Evolutionary conservation across 805 yeast genomes (phyloP).

Genomic region (Komagataella phaffii): DNA sequence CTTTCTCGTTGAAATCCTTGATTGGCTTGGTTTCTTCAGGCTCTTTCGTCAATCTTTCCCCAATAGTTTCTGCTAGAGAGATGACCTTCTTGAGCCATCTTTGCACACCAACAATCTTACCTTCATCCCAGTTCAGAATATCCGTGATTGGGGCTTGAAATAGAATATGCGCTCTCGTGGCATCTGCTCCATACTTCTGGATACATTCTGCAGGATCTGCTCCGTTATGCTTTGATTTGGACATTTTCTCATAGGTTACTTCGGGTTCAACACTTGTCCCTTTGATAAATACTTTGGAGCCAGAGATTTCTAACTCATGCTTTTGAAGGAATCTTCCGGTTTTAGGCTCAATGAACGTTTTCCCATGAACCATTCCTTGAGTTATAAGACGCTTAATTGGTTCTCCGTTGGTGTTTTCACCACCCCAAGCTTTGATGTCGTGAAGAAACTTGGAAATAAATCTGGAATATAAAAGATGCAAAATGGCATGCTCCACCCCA

Average conservation of each 20-base stretch:
- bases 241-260: slow-evolving; percentile 80
- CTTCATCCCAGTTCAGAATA: slow-evolving; percentile 80
- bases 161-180: slow-evolving; percentile 83
- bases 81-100: slow-evolving; percentile 69
- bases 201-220: slow-evolving; percentile 81
- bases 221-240: slow-evolving; percentile 91
- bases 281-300: slow-evolving; percentile 28
- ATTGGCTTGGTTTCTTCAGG: background rate
- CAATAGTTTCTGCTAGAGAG: slow-evolving; percentile 12
- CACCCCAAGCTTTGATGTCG: slow-evolving; percentile 57
- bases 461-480: slow-evolving; percentile 78
- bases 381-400: slow-evolving; percentile 75
- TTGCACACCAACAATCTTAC: slow-evolving; percentile 73
- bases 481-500: slow-evolving; percentile 93
- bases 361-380: slow-evolving; percentile 98
- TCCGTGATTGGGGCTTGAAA: slow-evolving; percentile 87
- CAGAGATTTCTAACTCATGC: slow-evolving; percentile 44
- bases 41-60: slow-evolving; percentile 3
- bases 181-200: slow-evolving; percentile 74
- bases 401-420: slow-evolving; percentile 46
- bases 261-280: slow-evolving; percentile 37
- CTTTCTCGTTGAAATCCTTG: slow-evolving; percentile 21
- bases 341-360: slow-evolving; percentile 60
- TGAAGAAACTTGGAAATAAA: slow-evolving; percentile 73
- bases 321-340: slow-evolving; percentile 71